phyloP scores from a whole-genome alignment of 1,284 basidiomycete genomes.

The Mycena citricolor region DNA sequence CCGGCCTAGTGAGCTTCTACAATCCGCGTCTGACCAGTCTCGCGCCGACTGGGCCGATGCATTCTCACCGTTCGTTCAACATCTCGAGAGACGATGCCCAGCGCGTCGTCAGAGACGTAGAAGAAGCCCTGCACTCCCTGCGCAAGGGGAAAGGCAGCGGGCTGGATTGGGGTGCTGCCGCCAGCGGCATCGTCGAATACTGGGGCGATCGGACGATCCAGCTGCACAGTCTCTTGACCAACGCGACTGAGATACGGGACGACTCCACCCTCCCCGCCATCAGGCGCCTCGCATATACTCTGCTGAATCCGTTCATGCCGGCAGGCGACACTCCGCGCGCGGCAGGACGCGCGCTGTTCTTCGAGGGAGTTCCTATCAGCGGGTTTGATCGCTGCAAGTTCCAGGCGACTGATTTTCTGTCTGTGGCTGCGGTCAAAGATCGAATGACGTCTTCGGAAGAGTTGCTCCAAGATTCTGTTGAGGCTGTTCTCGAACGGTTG shows the following conservation, averaged over 20 bases:
- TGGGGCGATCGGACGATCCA: conserved; percentile 25
- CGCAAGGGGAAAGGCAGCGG: conserved; percentile 13
- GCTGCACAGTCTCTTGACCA: conserved; percentile 19
- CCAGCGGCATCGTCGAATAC: conserved; percentile 20
- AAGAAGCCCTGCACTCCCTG: conserved; percentile 17
- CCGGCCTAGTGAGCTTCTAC: conserved; percentile 24
- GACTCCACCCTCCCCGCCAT: conserved; percentile 20
- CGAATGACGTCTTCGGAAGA: conserved; percentile 23
- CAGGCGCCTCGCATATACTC: conserved; percentile 21
- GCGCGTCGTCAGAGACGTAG: conserved; percentile 22
- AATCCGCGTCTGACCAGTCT: conserved; percentile 25
- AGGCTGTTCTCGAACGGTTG: conserved; percentile 21
- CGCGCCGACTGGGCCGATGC: conserved; percentile 18
- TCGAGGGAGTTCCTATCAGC: conserved; percentile 13
- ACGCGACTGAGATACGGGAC: conserved; percentile 12
- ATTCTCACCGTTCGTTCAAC: conserved; percentile 19
- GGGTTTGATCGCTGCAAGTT: conserved; percentile 23
- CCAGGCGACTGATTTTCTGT: conserved; percentile 22
- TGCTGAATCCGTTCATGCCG: conserved; percentile 24
- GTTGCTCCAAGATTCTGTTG: conserved; percentile 19
- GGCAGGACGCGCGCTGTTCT: conserved; percentile 25
- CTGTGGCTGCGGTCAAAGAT: background rate
- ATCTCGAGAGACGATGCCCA: conserved; percentile 22
- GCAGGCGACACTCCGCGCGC: conserved; percentile 20
- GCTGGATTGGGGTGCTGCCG: conserved; percentile 21